phyloP scores from a whole-genome alignment of 1,284 basidiomycete species.

The Irpex rosettiformis region DNA sequence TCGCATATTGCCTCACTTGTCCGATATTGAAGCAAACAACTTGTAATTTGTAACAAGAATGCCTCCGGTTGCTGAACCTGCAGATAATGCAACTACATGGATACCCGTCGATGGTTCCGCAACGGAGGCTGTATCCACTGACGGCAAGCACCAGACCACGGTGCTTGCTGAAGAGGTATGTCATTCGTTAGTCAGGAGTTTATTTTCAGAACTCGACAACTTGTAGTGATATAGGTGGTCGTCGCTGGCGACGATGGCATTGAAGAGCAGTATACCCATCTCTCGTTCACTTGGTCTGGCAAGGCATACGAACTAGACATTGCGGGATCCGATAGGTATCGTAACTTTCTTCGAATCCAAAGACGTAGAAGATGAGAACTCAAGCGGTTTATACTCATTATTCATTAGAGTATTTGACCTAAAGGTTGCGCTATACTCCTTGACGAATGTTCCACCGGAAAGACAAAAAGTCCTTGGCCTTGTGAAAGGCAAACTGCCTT shows the following conservation, averaged over 20 bases:
- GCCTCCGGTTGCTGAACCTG: neutral
- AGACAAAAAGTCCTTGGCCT: conserved; percentile 89
- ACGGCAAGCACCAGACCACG: neutral
- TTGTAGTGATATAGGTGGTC: neutral
- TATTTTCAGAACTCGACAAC: neutral
- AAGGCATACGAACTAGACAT: conserved; percentile 54
- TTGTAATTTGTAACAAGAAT: neutral
- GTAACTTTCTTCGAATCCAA: neutral
- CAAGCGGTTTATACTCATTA: conserved; percentile 2
- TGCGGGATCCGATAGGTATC: conserved; percentile 71
- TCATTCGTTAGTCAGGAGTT: neutral
- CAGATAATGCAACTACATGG: neutral
- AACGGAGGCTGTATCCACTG: neutral
- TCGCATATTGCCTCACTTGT: neutral
- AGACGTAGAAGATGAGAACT: no score
- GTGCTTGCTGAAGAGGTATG: neutral
- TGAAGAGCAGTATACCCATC: conserved; percentile 46
- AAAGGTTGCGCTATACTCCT: conserved; percentile 57
- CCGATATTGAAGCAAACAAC: neutral
- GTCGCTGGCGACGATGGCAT: neutral
- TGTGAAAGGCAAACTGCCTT: conserved; percentile 80
- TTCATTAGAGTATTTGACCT: conserved; percentile 60
- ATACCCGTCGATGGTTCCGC: neutral
- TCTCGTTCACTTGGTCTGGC: conserved; percentile 64
- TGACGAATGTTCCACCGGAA: conserved; percentile 82